Base-by-base conservation (phyloP, 371 early-diverging fungal genomes). In the Amoeboaphelidium protococcarum region DNA sequence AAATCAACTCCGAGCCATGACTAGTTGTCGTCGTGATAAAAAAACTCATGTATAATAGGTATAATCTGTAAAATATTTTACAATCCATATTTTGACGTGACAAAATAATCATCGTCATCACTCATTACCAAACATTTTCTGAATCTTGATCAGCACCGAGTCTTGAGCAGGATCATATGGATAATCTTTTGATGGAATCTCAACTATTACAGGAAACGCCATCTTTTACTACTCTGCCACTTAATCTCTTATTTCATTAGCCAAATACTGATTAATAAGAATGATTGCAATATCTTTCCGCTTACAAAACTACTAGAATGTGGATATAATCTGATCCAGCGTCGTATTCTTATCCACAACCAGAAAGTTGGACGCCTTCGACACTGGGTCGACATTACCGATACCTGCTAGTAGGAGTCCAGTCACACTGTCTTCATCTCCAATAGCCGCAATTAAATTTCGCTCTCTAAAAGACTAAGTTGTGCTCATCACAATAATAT, bases 171-270 rank as follows among this genome's bases (percentile, higher is more conserved):
- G 62, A 54, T 65, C 69, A 60, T 94, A 96, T 26, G 95, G 97
- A 58, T 90, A 86, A 59, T 96, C 95, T 67, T 96, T 96, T 47
- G 90, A 90, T 50, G 97, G 97, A 54, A 96, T 90, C 61, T 96
- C 97, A 48, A 96, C 73, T 13, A 96, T 70, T 10, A 92, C 82
- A 10, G 97, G 97, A 62, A 90, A 94, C n/a, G 42, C 42, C 10
- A 16, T 22, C 42, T 23, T n/a, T 48, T 75, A 73, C 46, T 94
- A 77, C 45, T 74, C 82, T 54, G 94, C 96, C 46, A 95, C 65
- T 52, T 82, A 57, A 19, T 74, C 71, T 37, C 96, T 72, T 50
- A 95, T 90, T 52, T 77, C 73, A 50, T 95, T 85, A 27, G 95
- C 96, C 66, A 84, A 82, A 57, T 87, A 86, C 66, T 96, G 97